These are phyloP conservation scores for Lojkania enalia DNA, from an alignment of 2,329 filamentous ascomycete species.

Conservation along the genomic window DNA sequence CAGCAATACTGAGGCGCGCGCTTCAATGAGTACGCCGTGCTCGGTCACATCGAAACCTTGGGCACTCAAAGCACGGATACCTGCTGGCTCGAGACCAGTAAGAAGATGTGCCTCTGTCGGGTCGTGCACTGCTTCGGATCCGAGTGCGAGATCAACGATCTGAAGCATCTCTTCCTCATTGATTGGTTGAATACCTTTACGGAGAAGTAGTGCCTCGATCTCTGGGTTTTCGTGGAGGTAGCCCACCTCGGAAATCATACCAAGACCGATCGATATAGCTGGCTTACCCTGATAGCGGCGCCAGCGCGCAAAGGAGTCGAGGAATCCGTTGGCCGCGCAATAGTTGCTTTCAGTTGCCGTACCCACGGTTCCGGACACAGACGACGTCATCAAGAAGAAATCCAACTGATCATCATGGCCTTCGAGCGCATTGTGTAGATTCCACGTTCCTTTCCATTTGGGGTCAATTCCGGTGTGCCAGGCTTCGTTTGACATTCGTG, in stretches of 20 bases:
- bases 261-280: constrained; percentile 42
- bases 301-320: constrained; percentile 27
- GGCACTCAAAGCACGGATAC: no score
- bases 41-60: no score
- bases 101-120: not conserved
- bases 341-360: constrained; percentile 52
- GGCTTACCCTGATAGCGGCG: constrained; percentile 28
- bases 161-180: constrained; percentile 2
- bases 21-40: no score
- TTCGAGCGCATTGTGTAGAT: constrained; percentile 22
- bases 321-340: constrained; percentile 47
- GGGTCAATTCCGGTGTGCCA: constrained; percentile 14
- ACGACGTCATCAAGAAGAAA: constrained; percentile 39
- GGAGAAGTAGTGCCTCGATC: constrained; percentile 40
- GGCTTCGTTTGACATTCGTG: constrained; percentile 13
- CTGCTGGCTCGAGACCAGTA: not conserved
- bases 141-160: not conserved
- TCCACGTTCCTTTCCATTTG: constrained; percentile 29
- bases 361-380: constrained; percentile 25
- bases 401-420: constrained; percentile 12
- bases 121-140: not conserved
- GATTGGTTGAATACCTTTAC: constrained; percentile 35
- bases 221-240: constrained; percentile 43
- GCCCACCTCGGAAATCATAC: constrained; percentile 46
- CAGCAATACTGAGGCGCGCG: no score